A percentile compares a stretch with the other conserved stretches of the same genome.
Evolutionary conservation across 805 yeast genomes (phyloP).

Genomic region (Metschnikowia kofuensis): DNA sequence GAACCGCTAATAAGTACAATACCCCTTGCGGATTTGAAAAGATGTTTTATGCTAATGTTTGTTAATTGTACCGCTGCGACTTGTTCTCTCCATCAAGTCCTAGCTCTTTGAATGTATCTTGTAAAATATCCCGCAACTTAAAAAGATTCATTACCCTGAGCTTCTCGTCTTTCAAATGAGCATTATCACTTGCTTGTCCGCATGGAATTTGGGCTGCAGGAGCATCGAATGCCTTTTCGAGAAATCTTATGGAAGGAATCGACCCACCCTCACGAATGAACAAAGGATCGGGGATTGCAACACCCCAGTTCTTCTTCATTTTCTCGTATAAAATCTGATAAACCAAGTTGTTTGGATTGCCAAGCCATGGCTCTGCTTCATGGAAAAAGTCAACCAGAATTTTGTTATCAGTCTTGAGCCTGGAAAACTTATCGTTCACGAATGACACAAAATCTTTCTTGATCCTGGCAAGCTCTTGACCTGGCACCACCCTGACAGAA

Average conservation of each 20-base stretch:
- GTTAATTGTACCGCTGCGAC: not conserved
- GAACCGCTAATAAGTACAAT: not conserved
- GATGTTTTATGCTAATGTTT: not conserved
- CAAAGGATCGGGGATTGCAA: slow-evolving; percentile 57
- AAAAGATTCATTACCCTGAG: slow-evolving; percentile 74
- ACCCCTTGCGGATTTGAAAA: not conserved
- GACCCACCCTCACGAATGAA: slow-evolving; percentile 96
- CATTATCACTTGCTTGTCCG: slow-evolving; percentile 93
- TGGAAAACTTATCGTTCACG: slow-evolving; percentile 45
- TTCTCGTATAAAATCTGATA: slow-evolving; percentile 65
- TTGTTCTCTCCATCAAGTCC: slow-evolving; percentile 15
- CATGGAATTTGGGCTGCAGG: slow-evolving; percentile 96
- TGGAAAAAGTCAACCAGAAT: slow-evolving; percentile 62
- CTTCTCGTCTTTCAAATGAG: slow-evolving; percentile 87
- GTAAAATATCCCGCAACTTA: slow-evolving; percentile 64
- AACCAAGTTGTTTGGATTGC: slow-evolving; percentile 74
- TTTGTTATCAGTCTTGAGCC: slow-evolving; percentile 58
- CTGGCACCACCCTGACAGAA: slow-evolving; percentile 87
- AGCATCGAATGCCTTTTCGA: slow-evolving; percentile 79
- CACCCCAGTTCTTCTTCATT: slow-evolving; percentile 68
- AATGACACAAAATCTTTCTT: slow-evolving; percentile 48
- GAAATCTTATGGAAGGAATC: slow-evolving; percentile 81
- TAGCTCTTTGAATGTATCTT: slow-evolving; percentile 47
- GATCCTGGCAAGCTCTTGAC: slow-evolving; percentile 64
- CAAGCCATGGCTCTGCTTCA: slow-evolving; percentile 96